A percentile compares a stretch with the other conserved stretches of the same genome.
Evolutionary conservation across 495 filamentous ascomycete species (phyloP).

Genomic region (Aspergillus haitiensis): DNA sequence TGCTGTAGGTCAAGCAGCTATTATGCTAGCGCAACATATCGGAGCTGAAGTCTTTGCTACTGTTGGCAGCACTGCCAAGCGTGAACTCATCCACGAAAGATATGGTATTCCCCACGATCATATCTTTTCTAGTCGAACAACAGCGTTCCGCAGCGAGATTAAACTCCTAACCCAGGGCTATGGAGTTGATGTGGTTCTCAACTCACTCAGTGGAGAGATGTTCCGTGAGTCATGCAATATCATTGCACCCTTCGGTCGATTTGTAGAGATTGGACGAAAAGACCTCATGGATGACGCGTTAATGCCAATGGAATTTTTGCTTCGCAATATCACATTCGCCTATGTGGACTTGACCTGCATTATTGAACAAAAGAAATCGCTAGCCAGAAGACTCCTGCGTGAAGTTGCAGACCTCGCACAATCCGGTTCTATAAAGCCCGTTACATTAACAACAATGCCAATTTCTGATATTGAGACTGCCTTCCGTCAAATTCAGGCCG

Average conservation of each 20-base stretch:
- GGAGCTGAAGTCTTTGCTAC: slow-evolving; percentile 62
- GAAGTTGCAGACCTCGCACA: slow-evolving; percentile 19
- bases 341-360: slow-evolving; percentile 24
- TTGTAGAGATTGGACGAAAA: slow-evolving; percentile 56
- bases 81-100: slow-evolving; percentile 47
- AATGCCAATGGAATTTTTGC: slow-evolving; percentile 30
- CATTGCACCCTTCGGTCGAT: slow-evolving; percentile 48
- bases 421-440: slow-evolving; percentile 10
- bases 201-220: slow-evolving; percentile 46
- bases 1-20: slow-evolving; percentile 61
- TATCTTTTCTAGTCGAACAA: slow-evolving; percentile 55
- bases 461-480: slow-evolving; percentile 49
- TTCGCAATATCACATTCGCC: slow-evolving; percentile 24
- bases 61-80: slow-evolving; percentile 54
- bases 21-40: slow-evolving; percentile 53
- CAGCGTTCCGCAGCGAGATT: slow-evolving; percentile 41
- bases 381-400: slow-evolving; percentile 8
- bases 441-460: slow-evolving; percentile 30
- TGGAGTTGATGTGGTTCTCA: slow-evolving; percentile 59
- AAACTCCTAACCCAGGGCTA: slow-evolving; percentile 44
- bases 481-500: slow-evolving; percentile 57
- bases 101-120: slow-evolving; percentile 54
- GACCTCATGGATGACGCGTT: slow-evolving; percentile 28
- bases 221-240: slow-evolving; percentile 44
- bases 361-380: slow-evolving; percentile 13